These are phyloP conservation scores for Microdochium bolleyi DNA, from an alignment of 2,329 filamentous ascomycete genomes.

Conservation along the genomic window DNA sequence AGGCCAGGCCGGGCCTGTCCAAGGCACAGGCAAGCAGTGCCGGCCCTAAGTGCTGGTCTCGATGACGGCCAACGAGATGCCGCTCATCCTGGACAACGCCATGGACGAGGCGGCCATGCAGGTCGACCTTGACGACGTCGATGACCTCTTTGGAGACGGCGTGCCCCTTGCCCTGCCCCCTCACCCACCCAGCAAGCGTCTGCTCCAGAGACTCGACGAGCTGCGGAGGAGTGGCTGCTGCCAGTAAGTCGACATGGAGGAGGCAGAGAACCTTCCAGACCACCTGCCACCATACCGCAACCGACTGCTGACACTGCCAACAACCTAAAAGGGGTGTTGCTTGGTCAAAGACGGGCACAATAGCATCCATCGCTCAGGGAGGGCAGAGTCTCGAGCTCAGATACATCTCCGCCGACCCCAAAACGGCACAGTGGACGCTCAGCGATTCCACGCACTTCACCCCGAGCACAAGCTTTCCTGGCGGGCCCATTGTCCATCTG, in stretches of 20 bases:
- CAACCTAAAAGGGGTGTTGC: conserved; percentile 55
- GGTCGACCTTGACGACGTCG: conserved; percentile 50
- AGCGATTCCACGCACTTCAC: conserved; percentile 60
- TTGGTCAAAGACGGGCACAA: conserved; percentile 83
- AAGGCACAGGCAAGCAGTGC: too few species aligned
- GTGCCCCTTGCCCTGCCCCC: conserved; percentile 46
- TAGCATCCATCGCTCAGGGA: conserved; percentile 72
- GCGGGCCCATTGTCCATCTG: conserved; percentile 67
- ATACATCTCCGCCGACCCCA: conserved; percentile 60
- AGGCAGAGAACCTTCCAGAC: not conserved
- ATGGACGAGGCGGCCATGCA: conserved; percentile 47
- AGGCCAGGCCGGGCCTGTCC: too few species aligned
- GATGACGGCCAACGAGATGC: conserved; percentile 32
- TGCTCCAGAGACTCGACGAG: conserved; percentile 69
- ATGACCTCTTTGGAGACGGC: conserved; percentile 70
- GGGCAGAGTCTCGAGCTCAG: conserved; percentile 64
- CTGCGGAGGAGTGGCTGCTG: conserved; percentile 68
- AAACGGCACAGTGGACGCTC: conserved; percentile 67
- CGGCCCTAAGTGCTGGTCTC: too few species aligned
- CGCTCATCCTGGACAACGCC: conserved; percentile 44
- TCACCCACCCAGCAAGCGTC: conserved; percentile 51
- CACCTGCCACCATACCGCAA: not conserved
- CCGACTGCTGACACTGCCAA: conserved; percentile 7
- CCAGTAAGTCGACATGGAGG: conserved; percentile 52
- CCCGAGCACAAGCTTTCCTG: conserved; percentile 54